Conservation (phyloP, 2,329 filamentous ascomycete species). For the Tolypocladium guangdongense region DNA sequence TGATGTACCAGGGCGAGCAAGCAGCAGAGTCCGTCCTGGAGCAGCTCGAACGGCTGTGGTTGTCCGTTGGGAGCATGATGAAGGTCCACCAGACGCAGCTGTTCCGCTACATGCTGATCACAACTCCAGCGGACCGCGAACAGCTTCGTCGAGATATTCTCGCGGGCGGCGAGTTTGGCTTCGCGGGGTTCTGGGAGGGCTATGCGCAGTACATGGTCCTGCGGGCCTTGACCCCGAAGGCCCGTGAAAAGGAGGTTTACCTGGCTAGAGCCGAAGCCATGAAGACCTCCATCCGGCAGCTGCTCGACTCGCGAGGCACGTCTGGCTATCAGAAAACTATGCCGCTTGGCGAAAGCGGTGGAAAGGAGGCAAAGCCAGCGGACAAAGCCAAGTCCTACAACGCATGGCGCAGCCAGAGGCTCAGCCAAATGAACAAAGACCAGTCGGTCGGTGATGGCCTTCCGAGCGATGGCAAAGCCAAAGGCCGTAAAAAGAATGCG, state of each 20-base stretch:
- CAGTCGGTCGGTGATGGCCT: not conserved
- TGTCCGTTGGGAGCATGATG: not conserved
- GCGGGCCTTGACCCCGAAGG: not conserved
- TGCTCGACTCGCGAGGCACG: not conserved
- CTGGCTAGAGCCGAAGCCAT: not conserved
- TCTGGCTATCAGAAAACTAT: not conserved
- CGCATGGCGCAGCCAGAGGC: not conserved
- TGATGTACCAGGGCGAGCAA: not conserved
- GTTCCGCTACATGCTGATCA: not conserved
- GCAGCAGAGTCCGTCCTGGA: not conserved
- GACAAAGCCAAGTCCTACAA: not conserved
- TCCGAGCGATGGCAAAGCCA: not conserved
- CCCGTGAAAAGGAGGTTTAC: not conserved
- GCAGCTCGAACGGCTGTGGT: not conserved
- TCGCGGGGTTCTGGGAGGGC: not conserved
- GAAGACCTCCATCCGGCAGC: not conserved
- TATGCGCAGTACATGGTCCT: constrained; percentile 1
- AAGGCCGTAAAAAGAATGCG: not conserved
- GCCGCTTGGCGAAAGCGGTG: not conserved
- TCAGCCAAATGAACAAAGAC: not conserved
- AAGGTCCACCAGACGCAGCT: not conserved
- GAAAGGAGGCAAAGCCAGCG: not conserved
- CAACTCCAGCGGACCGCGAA: not conserved
- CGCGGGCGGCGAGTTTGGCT: not conserved
- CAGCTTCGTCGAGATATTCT: not conserved